Evolutionary conservation across 2,329 filamentous ascomycete species (phyloP).

Genomic region (Cyclaneusma minus): DNA sequence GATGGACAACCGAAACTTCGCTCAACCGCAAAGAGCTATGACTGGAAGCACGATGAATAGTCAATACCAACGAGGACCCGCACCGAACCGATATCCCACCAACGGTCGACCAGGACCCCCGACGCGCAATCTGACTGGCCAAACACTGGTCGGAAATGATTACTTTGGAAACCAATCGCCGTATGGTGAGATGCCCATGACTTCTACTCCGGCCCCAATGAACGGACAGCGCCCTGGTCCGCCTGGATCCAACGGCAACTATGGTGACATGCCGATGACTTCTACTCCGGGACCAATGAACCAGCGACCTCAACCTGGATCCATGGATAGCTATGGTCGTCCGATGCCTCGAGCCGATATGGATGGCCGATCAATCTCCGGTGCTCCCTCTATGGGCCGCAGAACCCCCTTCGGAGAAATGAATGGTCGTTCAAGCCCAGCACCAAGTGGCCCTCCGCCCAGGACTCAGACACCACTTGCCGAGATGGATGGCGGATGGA

Average conservation of each 20-base stretch:
- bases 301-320: not conserved
- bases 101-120: constrained; percentile 8
- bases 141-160: not conserved
- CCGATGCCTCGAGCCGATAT: constrained; percentile 5
- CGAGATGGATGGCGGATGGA: constrained; percentile 1
- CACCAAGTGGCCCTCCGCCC: not conserved
- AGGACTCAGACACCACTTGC: not conserved
- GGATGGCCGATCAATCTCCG: constrained; percentile 12
- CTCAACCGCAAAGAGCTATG: constrained; percentile 13
- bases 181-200: constrained; percentile 1
- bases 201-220: too few species aligned
- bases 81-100: too few species aligned
- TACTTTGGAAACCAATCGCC: not conserved
- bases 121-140: constrained; percentile 16
- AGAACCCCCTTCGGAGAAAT: constrained; percentile 5
- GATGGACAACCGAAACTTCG: constrained; percentile 9
- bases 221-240: not conserved
- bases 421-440: constrained; percentile 1
- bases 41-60: constrained; percentile 11
- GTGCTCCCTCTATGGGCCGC: constrained; percentile 13
- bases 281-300: too few species aligned
- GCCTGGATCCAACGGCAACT: not conserved
- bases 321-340: constrained; percentile 1
- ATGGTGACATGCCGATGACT: too few species aligned
- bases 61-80: constrained; percentile 12